A percentile compares a stretch with the other conserved stretches of the same genome.
phyloP scores from a whole-genome alignment of 805 yeast genomes.

The Hanseniaspora valbyensis region DNA sequence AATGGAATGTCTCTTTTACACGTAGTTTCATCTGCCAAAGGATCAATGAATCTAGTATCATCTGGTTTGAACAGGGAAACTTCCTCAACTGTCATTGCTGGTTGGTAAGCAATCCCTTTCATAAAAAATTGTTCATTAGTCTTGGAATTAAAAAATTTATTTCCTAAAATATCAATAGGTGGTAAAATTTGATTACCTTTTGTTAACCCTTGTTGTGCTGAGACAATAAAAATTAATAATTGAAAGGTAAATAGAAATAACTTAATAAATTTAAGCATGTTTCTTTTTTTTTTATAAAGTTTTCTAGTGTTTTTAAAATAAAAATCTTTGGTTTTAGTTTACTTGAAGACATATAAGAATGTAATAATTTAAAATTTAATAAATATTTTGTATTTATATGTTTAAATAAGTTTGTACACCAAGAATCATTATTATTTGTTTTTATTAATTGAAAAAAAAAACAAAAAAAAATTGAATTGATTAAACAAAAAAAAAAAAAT shows the following conservation, averaged over 20 bases:
- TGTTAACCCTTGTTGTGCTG: not conserved
- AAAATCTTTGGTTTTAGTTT: too few relatives aligned
- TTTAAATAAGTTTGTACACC: too few relatives aligned
- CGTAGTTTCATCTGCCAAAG: slow-evolving; percentile 55
- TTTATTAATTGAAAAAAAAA: too few relatives aligned
- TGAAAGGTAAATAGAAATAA: not conserved
- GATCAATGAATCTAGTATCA: slow-evolving; percentile 45
- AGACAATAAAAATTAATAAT: not conserved
- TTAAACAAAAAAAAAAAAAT: too few relatives aligned
- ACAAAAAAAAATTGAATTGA: too few relatives aligned
- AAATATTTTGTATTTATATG: too few relatives aligned
- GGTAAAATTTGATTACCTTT: slow-evolving; percentile 16
- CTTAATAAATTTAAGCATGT: too few relatives aligned
- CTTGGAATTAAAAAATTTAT: slow-evolving; percentile 61
- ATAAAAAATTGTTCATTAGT: slow-evolving; percentile 77
- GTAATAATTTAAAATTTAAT: too few relatives aligned
- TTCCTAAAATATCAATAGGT: slow-evolving; percentile 53
- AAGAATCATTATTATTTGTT: too few relatives aligned
- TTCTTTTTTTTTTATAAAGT: too few relatives aligned
- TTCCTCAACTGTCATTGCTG: slow-evolving; percentile 21
- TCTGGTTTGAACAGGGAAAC: slow-evolving; percentile 10
- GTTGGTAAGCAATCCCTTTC: slow-evolving; percentile 82
- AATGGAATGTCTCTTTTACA: slow-evolving; percentile 82
- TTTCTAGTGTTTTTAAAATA: too few relatives aligned
- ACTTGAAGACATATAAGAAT: too few relatives aligned